Conservation (phyloP, 2,329 filamentous ascomycete species). For the Aspergillus glaucus region DNA sequence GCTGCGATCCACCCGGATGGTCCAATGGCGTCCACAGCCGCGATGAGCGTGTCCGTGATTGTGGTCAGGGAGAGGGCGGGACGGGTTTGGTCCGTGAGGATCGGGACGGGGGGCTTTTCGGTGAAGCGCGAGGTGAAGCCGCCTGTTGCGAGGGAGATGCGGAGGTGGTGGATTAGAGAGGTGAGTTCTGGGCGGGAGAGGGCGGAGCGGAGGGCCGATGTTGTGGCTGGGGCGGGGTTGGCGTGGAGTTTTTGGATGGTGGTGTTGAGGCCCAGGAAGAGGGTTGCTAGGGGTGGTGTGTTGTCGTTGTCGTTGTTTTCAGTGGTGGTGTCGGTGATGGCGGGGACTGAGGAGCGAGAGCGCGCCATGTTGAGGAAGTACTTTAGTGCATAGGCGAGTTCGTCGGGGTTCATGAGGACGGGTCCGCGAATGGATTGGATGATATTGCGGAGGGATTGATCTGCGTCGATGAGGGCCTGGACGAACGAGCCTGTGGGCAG, state of each 20-base stretch:
- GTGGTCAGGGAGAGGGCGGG: conserved; percentile 33
- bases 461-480: conserved; percentile 34
- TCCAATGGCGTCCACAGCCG: conserved; percentile 43
- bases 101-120: conserved; percentile 32
- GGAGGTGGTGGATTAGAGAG: conserved; percentile 37
- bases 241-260: conserved; percentile 31
- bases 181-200: conserved; percentile 35
- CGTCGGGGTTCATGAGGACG: conserved; percentile 29
- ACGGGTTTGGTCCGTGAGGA: conserved; percentile 28
- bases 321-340: conserved; percentile 25
- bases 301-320: conserved; percentile 13
- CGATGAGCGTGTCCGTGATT: conserved; percentile 38
- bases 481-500: conserved; percentile 35
- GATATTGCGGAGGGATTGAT: conserved; percentile 34
- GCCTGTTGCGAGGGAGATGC: conserved; percentile 37
- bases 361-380: conserved; percentile 35
- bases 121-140: conserved; percentile 39
- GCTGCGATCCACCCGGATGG: conserved; percentile 43
- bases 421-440: conserved; percentile 32
- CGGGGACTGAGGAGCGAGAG: conserved; percentile 24
- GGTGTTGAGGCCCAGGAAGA: conserved; percentile 35
- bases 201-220: conserved; percentile 31
- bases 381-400: conserved; percentile 36
- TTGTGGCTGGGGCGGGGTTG: conserved; percentile 24
- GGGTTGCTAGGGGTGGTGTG: conserved; percentile 13